Base-by-base conservation (phyloP, 352 stramenopile genomes). In the Globisporangium spiculum region DNA sequence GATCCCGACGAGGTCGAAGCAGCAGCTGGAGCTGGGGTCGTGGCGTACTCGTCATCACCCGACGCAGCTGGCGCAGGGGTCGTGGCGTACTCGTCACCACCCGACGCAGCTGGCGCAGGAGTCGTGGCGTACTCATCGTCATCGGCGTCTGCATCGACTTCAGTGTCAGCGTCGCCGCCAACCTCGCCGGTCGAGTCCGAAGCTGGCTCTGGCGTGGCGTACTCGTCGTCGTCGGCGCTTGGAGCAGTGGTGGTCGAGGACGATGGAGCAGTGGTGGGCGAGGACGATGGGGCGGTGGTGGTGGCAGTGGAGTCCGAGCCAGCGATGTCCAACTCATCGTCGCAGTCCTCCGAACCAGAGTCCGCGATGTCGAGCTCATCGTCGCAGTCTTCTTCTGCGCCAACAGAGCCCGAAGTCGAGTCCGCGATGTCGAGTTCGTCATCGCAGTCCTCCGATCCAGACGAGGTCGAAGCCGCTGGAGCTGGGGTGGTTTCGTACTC, bases 211-310 rank as follows among this genome's bases (percentile, higher is more conserved):
- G 56, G 38, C 60, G 60, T 75, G 22, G 53, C 6, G 24, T 72
- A 67, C 36, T 58, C 41, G 41, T 50, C 41, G 16, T 50, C 41
- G 16, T 22, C 41, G 41, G 14, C 22, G 79, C 72, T 97, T 93
- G 89, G 98, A 98, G 84, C 85, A 98, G 78, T 99, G 94, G 38
- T 78, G 79, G 55, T 86, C 66, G 18, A 44, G 1, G 36, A 56
- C 8, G 60, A 32, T 4, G 63, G 24, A 20, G 38, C 38, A 3
- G 53, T 22, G 30, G 32, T 50, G n/a, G 41, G 22, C 22, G 22
- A 24, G 1, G 36, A 56, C 8, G 60, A 32, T 4, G 63, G 24
- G 12, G 38, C 38, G 8, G 53, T 22, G 30, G 32, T 50, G n/a
- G 41, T 12, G 32, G 24, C 41, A 54, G 18, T 44, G 36, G 52